Evolutionary conservation across 441 rosid genomes (phyloP).

Genomic region (Omphalea diandra): DNA sequence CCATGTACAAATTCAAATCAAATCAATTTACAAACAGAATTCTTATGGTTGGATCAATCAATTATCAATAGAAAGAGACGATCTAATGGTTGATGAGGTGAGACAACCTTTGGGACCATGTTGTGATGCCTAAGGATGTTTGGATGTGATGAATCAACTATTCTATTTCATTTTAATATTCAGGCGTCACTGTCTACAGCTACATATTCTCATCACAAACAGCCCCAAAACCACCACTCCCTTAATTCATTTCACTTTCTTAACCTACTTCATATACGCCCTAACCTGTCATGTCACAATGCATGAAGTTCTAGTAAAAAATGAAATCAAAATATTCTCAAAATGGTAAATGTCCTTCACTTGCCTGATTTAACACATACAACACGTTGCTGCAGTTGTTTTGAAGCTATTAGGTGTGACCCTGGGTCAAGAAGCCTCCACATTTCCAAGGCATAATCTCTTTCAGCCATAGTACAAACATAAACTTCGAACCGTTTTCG

Average conservation of each 20-base stretch:
- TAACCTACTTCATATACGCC: no score
- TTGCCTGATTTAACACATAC: constrained; percentile 96
- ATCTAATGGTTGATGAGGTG: no score
- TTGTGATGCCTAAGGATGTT: no score
- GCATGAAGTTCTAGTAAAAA: constrained; percentile 13
- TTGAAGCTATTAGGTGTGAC: constrained; percentile 68
- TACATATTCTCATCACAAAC: no score
- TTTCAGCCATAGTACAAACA: constrained; percentile 98
- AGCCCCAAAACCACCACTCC: no score
- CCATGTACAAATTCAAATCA: not conserved
- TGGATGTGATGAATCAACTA: no score
- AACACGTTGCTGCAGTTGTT: constrained; percentile 75
- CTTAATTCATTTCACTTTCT: no score
- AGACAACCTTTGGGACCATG: no score
- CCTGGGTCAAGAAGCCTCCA: constrained; percentile 99
- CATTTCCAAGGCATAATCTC: constrained; percentile 96
- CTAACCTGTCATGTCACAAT: no score
- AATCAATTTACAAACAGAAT: not conserved
- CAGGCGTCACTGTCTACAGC: no score
- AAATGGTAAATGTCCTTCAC: constrained; percentile 8
- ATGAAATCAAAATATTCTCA: constrained; percentile 7
- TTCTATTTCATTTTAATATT: no score
- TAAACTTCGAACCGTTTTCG: constrained; percentile 94
- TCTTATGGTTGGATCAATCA: not conserved
- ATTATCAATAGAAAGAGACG: not conserved